These are phyloP conservation scores for Fusarium fujikuroi DNA, from an alignment of 2,329 filamentous ascomycete species.

Conservation along the genomic window DNA sequence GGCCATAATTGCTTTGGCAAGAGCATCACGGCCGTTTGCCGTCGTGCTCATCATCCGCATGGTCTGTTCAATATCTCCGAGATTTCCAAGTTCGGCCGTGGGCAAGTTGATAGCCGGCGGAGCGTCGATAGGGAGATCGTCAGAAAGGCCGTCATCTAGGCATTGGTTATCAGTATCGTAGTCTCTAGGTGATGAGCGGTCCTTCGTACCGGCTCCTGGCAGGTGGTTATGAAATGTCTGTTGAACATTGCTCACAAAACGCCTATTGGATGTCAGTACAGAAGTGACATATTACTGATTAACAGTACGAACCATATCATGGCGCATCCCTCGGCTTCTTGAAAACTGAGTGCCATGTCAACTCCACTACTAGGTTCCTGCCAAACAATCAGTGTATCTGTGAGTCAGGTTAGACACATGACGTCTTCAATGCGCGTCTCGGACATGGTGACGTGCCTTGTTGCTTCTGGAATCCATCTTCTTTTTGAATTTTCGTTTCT, in stretches of 20 bases:
- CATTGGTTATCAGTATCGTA: conserved; percentile 42
- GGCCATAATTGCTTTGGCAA: conserved; percentile 85
- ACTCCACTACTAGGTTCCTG: conserved; percentile 84
- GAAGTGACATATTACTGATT: neutral
- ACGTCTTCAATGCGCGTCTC: conserved; percentile 31
- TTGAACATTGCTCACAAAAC: conserved; percentile 89
- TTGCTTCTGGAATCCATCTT: conserved; percentile 98
- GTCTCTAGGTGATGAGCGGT: neutral
- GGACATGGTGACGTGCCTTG: conserved; percentile 72
- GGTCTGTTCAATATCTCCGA: conserved; percentile 84
- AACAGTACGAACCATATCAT: conserved; percentile 78
- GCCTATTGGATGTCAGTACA: conserved; percentile 65
- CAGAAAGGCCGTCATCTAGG: conserved; percentile 85
- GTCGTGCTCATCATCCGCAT: conserved; percentile 84
- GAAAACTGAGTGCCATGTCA: conserved; percentile 98
- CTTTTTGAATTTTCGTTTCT: conserved; percentile 89
- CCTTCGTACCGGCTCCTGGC: conserved; percentile 67
- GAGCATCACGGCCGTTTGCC: conserved; percentile 80
- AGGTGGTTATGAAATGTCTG: conserved; percentile 73
- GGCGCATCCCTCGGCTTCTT: conserved; percentile 94
- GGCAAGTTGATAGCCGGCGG: conserved; percentile 78
- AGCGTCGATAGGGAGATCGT: conserved; percentile 83
- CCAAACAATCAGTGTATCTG: conserved; percentile 98
- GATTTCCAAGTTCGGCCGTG: conserved; percentile 80
- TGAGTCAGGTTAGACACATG: conserved; percentile 43